phyloP scores from a whole-genome alignment of 1,139 yeast species.

The Kluyveromyces sp. region DNA sequence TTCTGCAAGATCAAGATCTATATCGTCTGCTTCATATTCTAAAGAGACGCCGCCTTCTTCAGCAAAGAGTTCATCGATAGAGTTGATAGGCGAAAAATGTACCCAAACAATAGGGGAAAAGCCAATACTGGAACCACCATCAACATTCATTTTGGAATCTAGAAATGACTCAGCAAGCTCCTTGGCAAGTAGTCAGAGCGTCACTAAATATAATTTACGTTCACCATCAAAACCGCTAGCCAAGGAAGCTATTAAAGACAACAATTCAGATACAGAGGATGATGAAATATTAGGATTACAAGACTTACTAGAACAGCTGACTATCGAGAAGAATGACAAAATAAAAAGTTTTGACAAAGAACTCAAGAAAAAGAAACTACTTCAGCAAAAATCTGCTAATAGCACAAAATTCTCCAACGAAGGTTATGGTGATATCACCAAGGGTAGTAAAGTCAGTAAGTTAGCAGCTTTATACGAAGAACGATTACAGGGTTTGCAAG shows the following conservation, averaged over 20 bases:
- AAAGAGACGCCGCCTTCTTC: not conserved
- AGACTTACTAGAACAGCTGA: slow-evolving; percentile 7
- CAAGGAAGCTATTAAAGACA: slow-evolving; percentile 2
- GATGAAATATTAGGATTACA: slow-evolving; percentile 2
- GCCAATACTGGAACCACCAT: not conserved
- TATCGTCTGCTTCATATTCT: not conserved
- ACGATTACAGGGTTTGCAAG: slow-evolving; percentile 44
- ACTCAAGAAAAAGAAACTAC: slow-evolving; percentile 19
- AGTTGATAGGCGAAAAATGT: too few relatives aligned
- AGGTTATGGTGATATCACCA: slow-evolving; percentile 40
- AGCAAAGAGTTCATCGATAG: not conserved
- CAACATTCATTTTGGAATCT: not conserved
- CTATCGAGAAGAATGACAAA: slow-evolving; percentile 16
- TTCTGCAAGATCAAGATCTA: not conserved
- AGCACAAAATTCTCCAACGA: slow-evolving; percentile 24
- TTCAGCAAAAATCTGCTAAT: slow-evolving; percentile 13
- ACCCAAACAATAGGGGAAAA: not conserved
- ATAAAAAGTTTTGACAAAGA: slow-evolving; percentile 27
- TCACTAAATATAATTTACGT: not conserved
- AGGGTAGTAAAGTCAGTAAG: slow-evolving; percentile 47
- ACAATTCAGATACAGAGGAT: not conserved
- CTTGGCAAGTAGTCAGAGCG: not conserved
- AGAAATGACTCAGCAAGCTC: not conserved
- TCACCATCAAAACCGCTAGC: not conserved
- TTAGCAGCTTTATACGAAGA: slow-evolving; percentile 51